Evolutionary conservation across 75 land plant species (phyloP).

Genomic region (Isoetes taiwanensis): DNA sequence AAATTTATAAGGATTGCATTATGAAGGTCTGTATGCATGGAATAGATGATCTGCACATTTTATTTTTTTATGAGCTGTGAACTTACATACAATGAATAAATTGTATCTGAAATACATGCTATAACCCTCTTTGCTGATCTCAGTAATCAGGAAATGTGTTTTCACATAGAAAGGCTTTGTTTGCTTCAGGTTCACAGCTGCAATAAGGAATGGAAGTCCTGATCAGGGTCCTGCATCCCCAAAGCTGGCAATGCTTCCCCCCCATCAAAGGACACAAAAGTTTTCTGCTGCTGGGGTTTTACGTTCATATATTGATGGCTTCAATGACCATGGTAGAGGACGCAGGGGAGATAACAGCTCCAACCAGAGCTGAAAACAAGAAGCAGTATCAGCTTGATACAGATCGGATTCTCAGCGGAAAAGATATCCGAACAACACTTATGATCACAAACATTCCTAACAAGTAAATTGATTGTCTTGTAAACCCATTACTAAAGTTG

Average conservation of each 20-base stretch:
- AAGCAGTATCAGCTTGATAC: conserved; percentile 90
- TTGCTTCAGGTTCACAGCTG: too few relatives aligned
- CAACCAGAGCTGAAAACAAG: conserved; percentile 59
- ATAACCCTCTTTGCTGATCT: too few relatives aligned
- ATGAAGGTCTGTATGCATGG: too few relatives aligned
- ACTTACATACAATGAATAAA: too few relatives aligned
- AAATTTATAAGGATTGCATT: too few relatives aligned
- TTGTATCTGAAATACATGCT: too few relatives aligned
- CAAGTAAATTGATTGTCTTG: conserved; percentile 89
- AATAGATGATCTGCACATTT: too few relatives aligned
- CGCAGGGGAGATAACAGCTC: conserved; percentile 49
- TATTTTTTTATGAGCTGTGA: too few relatives aligned
- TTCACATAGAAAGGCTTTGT: too few relatives aligned
- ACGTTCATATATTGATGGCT: conserved; percentile 18
- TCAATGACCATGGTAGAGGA: conserved; percentile 46
- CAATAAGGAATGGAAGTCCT: conserved; percentile 21
- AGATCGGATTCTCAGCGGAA: conserved; percentile 69
- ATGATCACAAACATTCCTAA: conserved; percentile 99
- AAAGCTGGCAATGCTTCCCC: conserved; percentile 39
- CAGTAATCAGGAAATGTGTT: too few relatives aligned
- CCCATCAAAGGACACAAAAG: conserved; percentile 33
- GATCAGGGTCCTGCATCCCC: conserved; percentile 48
- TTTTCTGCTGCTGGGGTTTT: conserved; percentile 38
- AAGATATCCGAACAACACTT: conserved; percentile 83
- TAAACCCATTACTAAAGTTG: too few relatives aligned